These are phyloP conservation scores for Leccinum broughii DNA, from an alignment of 768 basidiomycete species.

Conservation along the genomic window DNA sequence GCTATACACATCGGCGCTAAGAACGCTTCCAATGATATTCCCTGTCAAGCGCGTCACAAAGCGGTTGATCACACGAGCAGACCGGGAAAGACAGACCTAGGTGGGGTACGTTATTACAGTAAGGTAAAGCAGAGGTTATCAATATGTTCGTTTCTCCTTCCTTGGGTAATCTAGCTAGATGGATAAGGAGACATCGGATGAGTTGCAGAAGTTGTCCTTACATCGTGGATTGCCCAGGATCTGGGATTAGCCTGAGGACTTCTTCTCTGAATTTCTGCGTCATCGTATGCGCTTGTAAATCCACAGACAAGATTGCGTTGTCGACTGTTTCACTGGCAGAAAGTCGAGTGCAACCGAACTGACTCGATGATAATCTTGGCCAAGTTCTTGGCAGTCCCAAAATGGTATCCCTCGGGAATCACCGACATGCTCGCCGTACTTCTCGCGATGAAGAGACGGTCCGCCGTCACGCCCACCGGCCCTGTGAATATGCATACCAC, in stretches of 20 bases:
- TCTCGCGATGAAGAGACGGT: no score
- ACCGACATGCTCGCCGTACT: not conserved
- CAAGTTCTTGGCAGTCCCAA: not conserved
- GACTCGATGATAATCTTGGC: not conserved
- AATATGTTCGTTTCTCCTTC: constrained; percentile 86
- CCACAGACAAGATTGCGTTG: not conserved
- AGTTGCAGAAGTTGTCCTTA: constrained; percentile 26
- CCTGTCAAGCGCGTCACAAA: constrained; percentile 40
- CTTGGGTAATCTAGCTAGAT: constrained; percentile 60
- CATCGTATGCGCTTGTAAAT: constrained; percentile 35
- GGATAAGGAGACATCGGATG: not conserved
- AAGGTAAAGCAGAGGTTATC: constrained; percentile 93
- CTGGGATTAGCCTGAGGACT: constrained; percentile 50
- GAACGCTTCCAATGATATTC: constrained; percentile 92
- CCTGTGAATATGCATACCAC: no score
- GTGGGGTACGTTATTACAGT: constrained; percentile 97
- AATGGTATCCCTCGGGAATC: not conserved
- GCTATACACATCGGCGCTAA: constrained; percentile 97
- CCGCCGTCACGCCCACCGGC: no score
- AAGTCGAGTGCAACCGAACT: not conserved
- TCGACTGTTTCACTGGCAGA: not conserved
- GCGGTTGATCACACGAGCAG: constrained; percentile 7
- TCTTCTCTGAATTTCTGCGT: constrained; percentile 55
- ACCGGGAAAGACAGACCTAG: constrained; percentile 56
- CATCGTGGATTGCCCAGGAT: constrained; percentile 54